A percentile compares a stretch with the other conserved stretches of the same genome.
Conservation (phyloP, 768 basidiomycete genomes). For the Astraeus odoratus region DNA sequence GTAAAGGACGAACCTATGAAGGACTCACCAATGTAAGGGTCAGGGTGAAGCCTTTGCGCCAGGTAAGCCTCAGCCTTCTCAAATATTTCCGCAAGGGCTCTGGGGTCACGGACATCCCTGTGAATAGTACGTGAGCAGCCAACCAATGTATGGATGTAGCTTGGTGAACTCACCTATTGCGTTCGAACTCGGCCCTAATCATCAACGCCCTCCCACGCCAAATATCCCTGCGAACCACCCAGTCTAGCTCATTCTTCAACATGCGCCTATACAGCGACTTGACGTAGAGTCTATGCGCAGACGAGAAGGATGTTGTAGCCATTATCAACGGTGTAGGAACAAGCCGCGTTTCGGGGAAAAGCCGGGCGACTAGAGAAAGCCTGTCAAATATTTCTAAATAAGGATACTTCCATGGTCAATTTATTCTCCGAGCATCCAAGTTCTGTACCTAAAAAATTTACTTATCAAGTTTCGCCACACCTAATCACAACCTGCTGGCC, state of each 20-base stretch:
- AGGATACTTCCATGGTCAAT: slow-evolving; percentile 3
- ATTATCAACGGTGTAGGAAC: slow-evolving; percentile 26
- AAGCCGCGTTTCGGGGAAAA: neutral
- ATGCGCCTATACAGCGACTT: slow-evolving; percentile 88
- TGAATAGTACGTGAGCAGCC: neutral
- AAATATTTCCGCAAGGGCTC: slow-evolving; percentile 70
- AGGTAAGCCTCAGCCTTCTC: slow-evolving; percentile 74
- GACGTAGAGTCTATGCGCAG: slow-evolving; percentile 76
- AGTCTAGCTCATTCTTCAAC: slow-evolving; percentile 83
- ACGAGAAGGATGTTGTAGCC: slow-evolving; percentile 58
- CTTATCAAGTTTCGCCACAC: neutral
- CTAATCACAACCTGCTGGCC: too few relatives aligned
- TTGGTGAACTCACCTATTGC: slow-evolving; percentile 58
- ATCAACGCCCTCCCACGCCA: slow-evolving; percentile 82
- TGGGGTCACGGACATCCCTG: slow-evolving; percentile 81
- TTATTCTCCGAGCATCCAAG: neutral
- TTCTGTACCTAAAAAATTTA: slow-evolving; percentile 3
- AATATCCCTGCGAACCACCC: slow-evolving; percentile 78
- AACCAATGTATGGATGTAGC: neutral
- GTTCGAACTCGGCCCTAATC: slow-evolving; percentile 90
- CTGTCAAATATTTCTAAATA: slow-evolving; percentile 10
- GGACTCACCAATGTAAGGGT: slow-evolving; percentile 88
- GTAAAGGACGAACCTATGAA: neutral
- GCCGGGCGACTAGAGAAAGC: slow-evolving; percentile 4
- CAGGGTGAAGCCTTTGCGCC: slow-evolving; percentile 68